Conservation (phyloP, 352 stramenopile species). For the Globisporangium orthogonon region DNA sequence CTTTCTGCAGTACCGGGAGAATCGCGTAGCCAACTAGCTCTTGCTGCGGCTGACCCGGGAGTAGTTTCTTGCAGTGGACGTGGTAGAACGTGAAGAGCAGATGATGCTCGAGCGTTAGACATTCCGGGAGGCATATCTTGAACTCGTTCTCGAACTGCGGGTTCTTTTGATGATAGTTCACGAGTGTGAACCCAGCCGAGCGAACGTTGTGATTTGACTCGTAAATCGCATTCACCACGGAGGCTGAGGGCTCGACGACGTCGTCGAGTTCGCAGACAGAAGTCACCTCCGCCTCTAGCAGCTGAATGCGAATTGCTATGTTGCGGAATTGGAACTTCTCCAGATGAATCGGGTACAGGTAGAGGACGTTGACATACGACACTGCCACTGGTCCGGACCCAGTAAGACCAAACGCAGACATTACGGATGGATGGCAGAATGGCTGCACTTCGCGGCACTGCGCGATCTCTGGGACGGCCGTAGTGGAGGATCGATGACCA, state of each 20-base stretch:
- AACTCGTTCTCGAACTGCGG: constrained; percentile 72
- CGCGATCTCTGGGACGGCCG: background rate
- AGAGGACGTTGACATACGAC: constrained; percentile 54
- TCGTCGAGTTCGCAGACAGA: constrained; percentile 34
- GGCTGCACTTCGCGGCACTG: constrained; percentile 56
- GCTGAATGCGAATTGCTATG: constrained; percentile 52
- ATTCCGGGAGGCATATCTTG: constrained; percentile 58
- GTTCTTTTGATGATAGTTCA: constrained; percentile 78
- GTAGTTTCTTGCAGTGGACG: constrained; percentile 78
- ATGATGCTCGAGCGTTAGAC: constrained; percentile 39
- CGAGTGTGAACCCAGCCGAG: constrained; percentile 28
- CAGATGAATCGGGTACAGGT: constrained; percentile 57
- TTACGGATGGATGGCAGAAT: constrained; percentile 37
- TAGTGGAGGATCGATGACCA: too few relatives aligned
- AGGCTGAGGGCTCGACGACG: constrained; percentile 19
- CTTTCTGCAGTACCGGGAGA: constrained; percentile 37
- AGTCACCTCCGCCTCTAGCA: constrained; percentile 44
- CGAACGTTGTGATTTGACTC: constrained; percentile 19
- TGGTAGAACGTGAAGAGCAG: constrained; percentile 76
- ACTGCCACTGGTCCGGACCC: constrained; percentile 48
- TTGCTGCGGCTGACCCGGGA: constrained; percentile 45
- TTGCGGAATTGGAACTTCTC: constrained; percentile 70
- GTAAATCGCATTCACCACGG: constrained; percentile 35
- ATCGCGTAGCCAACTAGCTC: constrained; percentile 55
- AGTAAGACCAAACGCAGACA: constrained; percentile 27